phyloP scores from a whole-genome alignment of 441 rosid species.

The Omphalea diandra region DNA sequence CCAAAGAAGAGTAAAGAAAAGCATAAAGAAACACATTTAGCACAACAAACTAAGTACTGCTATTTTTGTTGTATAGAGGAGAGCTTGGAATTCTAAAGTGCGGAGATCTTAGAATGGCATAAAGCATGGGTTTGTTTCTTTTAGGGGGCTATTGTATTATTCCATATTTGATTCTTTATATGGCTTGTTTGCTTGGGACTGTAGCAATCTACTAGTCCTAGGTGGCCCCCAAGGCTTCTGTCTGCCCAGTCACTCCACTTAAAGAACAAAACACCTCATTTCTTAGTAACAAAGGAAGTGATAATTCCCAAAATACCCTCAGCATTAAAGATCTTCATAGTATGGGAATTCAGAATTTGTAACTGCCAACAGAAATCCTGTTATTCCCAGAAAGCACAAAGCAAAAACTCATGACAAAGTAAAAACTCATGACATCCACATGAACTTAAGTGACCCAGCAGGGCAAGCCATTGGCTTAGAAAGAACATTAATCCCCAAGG shows the following conservation, averaged over 20 bases:
- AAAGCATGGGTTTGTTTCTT: constrained; percentile 72
- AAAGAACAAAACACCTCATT: constrained; percentile 47
- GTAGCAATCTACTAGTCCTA: constrained; percentile 47
- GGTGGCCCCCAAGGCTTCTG: constrained; percentile 47
- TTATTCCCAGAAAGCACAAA: constrained; percentile 11
- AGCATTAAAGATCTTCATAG: constrained; percentile 10
- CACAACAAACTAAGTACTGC: constrained; percentile 49
- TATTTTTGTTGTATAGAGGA: constrained; percentile 51
- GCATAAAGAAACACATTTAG: constrained; percentile 54
- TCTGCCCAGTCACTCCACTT: constrained; percentile 40
- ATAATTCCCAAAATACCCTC: constrained; percentile 37
- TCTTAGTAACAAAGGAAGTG: constrained; percentile 76
- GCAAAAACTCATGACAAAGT: constrained; percentile 18
- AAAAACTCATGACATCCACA: constrained; percentile 17
- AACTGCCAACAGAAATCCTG: constrained; percentile 24
- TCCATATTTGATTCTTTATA: constrained; percentile 35
- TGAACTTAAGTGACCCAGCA: constrained; percentile 5
- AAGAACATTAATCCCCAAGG: constrained; percentile 28
- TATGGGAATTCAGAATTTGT: not conserved
- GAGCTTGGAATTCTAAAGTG: constrained; percentile 74
- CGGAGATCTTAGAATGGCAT: constrained; percentile 48
- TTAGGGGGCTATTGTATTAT: constrained; percentile 40
- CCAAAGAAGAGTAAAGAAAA: constrained; percentile 34
- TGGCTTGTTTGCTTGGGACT: constrained; percentile 38
- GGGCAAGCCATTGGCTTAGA: constrained; percentile 13